These are phyloP conservation scores for Seminavis robusta DNA, from an alignment of 108 stramenopile genomes.

Conservation along the genomic window DNA sequence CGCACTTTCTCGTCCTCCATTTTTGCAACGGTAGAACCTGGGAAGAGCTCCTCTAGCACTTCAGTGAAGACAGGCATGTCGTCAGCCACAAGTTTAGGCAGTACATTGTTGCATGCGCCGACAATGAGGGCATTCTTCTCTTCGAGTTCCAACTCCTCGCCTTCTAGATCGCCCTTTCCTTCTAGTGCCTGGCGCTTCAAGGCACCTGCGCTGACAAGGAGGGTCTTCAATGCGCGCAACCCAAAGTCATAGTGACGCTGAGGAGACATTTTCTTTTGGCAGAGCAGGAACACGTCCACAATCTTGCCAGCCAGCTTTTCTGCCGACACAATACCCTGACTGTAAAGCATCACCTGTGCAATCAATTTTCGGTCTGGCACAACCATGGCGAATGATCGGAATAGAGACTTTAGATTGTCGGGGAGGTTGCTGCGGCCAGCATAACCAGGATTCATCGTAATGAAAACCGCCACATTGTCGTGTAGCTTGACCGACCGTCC, in stretches of 20 bases:
- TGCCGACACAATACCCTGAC: conserved; percentile 96
- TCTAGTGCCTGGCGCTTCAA: conserved; percentile 90
- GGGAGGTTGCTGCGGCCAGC: conserved; percentile 98
- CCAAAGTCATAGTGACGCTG: conserved; percentile 99
- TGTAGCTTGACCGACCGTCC: conserved; percentile 76
- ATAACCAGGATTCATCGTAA: conserved; percentile 99
- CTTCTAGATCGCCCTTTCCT: conserved; percentile 44
- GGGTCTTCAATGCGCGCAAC: conserved; percentile 95
- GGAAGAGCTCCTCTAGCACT: conserved; percentile 90
- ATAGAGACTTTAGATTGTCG: conserved; percentile 97
- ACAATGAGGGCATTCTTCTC: conserved; percentile 85
- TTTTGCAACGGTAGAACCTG: conserved; percentile 66
- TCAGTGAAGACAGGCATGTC: conserved; percentile 83
- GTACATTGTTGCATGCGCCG: conserved; percentile 91
- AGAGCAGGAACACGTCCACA: conserved; percentile 91
- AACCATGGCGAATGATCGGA: conserved; percentile 98
- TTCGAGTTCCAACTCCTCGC: conserved; percentile 48
- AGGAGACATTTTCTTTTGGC: conserved; percentile 87
- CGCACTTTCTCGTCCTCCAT: conserved; percentile 80
- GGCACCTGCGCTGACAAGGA: conserved; percentile 98
- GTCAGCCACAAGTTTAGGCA: conserved; percentile 95
- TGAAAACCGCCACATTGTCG: conserved; percentile 96
- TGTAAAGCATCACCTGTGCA: conserved; percentile 98
- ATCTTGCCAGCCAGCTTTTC: conserved; percentile 88
- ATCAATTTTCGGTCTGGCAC: conserved; percentile 94